phyloP scores from a whole-genome alignment of 2,329 filamentous ascomycete genomes.

The Xylariaceae sp. region DNA sequence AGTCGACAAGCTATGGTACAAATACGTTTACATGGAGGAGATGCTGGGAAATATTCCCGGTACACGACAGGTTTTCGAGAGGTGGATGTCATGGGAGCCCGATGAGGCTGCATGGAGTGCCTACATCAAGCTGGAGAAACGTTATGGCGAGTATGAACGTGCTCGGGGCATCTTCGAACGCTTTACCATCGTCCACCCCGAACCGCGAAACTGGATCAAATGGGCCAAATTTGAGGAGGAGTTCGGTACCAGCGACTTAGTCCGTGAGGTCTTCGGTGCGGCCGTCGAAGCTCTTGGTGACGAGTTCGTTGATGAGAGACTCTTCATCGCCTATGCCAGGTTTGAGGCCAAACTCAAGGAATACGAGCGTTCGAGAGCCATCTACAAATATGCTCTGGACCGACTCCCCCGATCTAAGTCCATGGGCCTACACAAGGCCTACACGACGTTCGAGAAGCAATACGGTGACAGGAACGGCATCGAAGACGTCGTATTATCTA shows the following conservation, averaged over 20 bases:
- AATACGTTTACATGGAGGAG: slow-evolving; percentile 98
- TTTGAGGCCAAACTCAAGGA: slow-evolving; percentile 95
- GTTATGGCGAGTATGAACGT: slow-evolving; percentile 85
- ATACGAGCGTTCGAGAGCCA: slow-evolving; percentile 85
- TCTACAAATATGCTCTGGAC: slow-evolving; percentile 95
- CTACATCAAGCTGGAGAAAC: slow-evolving; percentile 95
- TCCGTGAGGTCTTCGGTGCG: slow-evolving; percentile 83
- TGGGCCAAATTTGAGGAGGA: slow-evolving; percentile 98
- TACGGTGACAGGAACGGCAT: slow-evolving; percentile 91
- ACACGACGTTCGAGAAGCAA: slow-evolving; percentile 97
- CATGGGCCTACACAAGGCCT: slow-evolving; percentile 79
- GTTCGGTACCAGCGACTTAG: slow-evolving; percentile 82
- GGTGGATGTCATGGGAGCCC: slow-evolving; percentile 98
- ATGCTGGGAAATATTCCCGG: slow-evolving; percentile 91
- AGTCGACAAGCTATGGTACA: slow-evolving; percentile 97
- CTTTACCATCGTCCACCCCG: slow-evolving; percentile 88
- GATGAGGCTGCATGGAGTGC: slow-evolving; percentile 93
- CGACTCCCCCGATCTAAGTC: slow-evolving; percentile 84
- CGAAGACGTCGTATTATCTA: slow-evolving; percentile 92
- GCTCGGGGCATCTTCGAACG: slow-evolving; percentile 85
- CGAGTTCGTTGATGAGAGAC: slow-evolving; percentile 90
- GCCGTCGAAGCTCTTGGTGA: slow-evolving; percentile 88
- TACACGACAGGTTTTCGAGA: slow-evolving; percentile 88
- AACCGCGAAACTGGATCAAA: slow-evolving; percentile 96
- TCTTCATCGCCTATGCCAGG: slow-evolving; percentile 92